phyloP scores from a whole-genome alignment of 2,329 filamentous ascomycete genomes.

The Colletotrichum filicis region DNA sequence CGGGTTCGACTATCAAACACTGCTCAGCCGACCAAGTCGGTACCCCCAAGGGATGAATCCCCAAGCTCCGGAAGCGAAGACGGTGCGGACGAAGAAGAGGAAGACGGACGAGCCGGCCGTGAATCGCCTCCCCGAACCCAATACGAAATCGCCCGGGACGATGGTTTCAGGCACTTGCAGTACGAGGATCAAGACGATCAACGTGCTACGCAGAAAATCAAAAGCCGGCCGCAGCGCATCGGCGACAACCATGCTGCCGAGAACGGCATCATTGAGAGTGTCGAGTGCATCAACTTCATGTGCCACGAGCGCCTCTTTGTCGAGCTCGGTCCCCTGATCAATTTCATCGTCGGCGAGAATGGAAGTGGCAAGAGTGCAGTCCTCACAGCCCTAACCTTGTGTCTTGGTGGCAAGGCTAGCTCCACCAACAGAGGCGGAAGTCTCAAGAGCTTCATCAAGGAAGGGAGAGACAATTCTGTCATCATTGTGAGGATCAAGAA shows the following conservation, averaged over 20 bases:
- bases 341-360: conserved; percentile 98
- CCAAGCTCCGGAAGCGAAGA: conserved; percentile 41
- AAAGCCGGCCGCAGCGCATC: conserved; percentile 57
- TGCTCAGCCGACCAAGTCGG: conserved; percentile 32
- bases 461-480: conserved; percentile 80
- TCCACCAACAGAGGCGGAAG: conserved; percentile 92
- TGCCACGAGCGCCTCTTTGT: conserved; percentile 87
- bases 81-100: conserved; percentile 42
- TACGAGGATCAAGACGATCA: conserved; percentile 69
- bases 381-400: conserved; percentile 90
- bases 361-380: conserved; percentile 98
- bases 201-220: conserved; percentile 72
- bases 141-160: conserved; percentile 71
- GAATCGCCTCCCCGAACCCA: conserved; percentile 63
- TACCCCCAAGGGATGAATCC: conserved; percentile 28
- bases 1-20: conserved; percentile 46
- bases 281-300: conserved; percentile 95
- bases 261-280: conserved; percentile 87
- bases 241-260: conserved; percentile 81
- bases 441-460: conserved; percentile 90
- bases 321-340: conserved; percentile 91
- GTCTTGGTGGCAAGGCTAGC: conserved; percentile 93
- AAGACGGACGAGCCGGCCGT: conserved; percentile 40
- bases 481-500: conserved; percentile 93
- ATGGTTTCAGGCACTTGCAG: conserved; percentile 66